phyloP scores from a whole-genome alignment of 169 alveolate genomes.

The Plasmodium blacklocki region DNA sequence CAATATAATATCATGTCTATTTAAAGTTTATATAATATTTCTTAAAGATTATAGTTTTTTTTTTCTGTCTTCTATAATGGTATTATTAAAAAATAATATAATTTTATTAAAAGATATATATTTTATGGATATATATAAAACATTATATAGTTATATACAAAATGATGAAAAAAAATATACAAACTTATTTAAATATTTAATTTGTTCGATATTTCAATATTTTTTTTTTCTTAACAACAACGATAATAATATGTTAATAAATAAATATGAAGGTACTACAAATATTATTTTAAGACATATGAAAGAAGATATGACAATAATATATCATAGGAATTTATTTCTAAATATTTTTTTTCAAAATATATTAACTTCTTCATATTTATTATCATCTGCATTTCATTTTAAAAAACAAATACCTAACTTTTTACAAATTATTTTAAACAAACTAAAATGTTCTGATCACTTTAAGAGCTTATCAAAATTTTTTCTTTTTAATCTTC shows the following conservation, averaged over 20 bases:
- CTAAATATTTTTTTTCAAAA: slow-evolving; percentile 22
- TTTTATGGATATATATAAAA: slow-evolving; percentile 19
- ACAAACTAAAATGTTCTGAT: background rate
- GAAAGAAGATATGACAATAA: slow-evolving; percentile 10
- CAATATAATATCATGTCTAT: slow-evolving; percentile 17
- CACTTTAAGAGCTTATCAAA: slow-evolving; percentile 18
- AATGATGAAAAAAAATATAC: slow-evolving; percentile 23
- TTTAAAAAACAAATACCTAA: slow-evolving; percentile 19
- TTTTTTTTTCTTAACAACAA: slow-evolving; percentile 2
- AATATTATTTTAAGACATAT: background rate
- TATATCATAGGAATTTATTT: slow-evolving; percentile 6
- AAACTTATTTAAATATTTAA: slow-evolving; percentile 25
- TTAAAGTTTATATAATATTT: slow-evolving; percentile 32
- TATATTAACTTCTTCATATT: background rate
- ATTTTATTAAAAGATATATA: background rate
- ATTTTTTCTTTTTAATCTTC: background rate
- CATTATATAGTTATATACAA: slow-evolving; percentile 11
- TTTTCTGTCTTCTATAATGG: slow-evolving; percentile 26
- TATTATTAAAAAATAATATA: slow-evolving; percentile 29
- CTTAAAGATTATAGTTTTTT: slow-evolving; percentile 23
- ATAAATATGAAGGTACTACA: background rate
- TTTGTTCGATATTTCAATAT: slow-evolving; percentile 12
- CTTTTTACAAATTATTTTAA: slow-evolving; percentile 4
- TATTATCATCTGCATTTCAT: slow-evolving; percentile 12
- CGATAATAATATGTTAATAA: background rate